These are phyloP conservation scores for Lepiota subincarnata DNA, from an alignment of 768 basidiomycete species.

Conservation along the genomic window DNA sequence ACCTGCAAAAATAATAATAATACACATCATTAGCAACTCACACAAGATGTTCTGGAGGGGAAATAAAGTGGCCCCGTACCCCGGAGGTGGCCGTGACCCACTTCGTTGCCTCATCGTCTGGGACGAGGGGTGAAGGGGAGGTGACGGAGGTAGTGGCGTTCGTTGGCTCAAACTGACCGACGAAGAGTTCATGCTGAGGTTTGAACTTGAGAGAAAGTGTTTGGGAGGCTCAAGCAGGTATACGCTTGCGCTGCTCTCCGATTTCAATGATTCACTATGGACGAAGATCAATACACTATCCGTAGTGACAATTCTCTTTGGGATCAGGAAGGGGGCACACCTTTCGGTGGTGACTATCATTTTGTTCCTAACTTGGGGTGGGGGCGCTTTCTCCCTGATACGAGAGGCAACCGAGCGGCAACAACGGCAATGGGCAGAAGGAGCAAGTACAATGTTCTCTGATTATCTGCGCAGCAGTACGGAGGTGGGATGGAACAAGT, in stretches of 20 bases:
- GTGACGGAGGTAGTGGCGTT: conserved; percentile 24
- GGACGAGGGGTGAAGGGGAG: conserved; percentile 20
- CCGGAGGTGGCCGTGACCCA: conserved; percentile 18
- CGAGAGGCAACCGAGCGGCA: too few relatives aligned
- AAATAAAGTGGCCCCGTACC: conserved; percentile 15
- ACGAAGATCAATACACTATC: neutral
- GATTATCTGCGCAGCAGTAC: too few relatives aligned
- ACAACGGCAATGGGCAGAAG: too few relatives aligned
- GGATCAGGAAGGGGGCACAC: neutral
- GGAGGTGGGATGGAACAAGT: too few relatives aligned
- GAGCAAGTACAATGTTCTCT: too few relatives aligned
- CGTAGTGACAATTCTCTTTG: neutral
- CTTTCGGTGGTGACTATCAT: conserved; percentile 1
- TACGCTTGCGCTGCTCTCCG: conserved; percentile 10
- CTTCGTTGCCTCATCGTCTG: neutral
- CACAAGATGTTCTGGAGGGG: too few relatives aligned
- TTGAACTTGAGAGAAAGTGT: neutral
- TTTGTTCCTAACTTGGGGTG: neutral
- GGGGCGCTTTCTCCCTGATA: too few relatives aligned
- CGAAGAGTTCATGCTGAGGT: conserved; percentile 9
- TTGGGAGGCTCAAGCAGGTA: conserved; percentile 9
- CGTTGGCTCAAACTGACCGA: conserved; percentile 16
- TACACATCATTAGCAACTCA: neutral
- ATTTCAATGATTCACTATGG: conserved; percentile 7
- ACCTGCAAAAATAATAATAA: conserved; percentile 21